Base-by-base conservation (phyloP, 202 grass and related monocot species). In the Elaeis oleifera region DNA sequence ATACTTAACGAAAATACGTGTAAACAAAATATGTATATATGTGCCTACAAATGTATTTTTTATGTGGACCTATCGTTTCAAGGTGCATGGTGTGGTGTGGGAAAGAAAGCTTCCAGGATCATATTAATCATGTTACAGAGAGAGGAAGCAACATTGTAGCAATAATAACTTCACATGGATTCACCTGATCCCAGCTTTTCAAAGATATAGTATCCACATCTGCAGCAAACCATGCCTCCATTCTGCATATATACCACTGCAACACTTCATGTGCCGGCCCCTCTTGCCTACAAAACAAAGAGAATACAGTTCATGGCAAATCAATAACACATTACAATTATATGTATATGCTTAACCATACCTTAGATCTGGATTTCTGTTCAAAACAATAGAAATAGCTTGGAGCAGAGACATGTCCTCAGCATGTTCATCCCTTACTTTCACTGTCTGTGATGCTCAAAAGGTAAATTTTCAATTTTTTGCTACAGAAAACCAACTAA, bases 201-300 rank as follows among this genome's bases (percentile, higher is more conserved):
- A 97, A 67, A 54, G 94, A 97, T 68, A 97, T 97, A 61, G 87
- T 82, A 71, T 97, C 84, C 8, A 74, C 75, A 82, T 97, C 88
- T 68, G 87, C 84, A 79, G 94, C 94, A 86, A 97, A 97, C 94
- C 94, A 97, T 60, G 94, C 88, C 61, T 97, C 88, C 7, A 92
- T 68, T 53, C 92, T 80, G 49, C 92, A 86, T 36, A 97, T 68
- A 68, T 84, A 97, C 92, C 94, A 97, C 72, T 97, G 85, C 51
- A 97, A 53, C 54, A 97, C 88, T 54, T 91, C 82, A 68, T 89
- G 64, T 19, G 81, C 77, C 23, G 92, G 56, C 7, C 88, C 85
- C 71, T 89, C 48, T 15, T 90, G 77, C 72, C 94, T 97, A 64
- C 1, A 76, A 56, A 81, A 70, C 58, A 48, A 53, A 5, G 2